These are phyloP conservation scores for Hyphodiscus sp. DNA, from an alignment of 2,329 filamentous ascomycete genomes.

Conservation along the genomic window DNA sequence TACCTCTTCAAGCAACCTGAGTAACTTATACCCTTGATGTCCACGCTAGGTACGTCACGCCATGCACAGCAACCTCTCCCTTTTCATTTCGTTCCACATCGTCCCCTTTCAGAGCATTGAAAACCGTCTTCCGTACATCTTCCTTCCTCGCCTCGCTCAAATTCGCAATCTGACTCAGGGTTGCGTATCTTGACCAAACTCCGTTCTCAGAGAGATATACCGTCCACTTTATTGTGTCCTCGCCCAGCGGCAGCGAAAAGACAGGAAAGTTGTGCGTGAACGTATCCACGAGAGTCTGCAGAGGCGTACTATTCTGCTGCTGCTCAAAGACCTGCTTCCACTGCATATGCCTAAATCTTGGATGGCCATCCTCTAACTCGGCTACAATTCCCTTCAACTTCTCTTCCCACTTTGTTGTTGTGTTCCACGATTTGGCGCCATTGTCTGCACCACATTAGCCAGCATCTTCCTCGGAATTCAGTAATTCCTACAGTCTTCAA, in stretches of 20 bases:
- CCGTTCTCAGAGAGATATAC: conserved; percentile 51
- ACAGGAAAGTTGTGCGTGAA: conserved; percentile 35
- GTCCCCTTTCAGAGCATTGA: conserved; percentile 44
- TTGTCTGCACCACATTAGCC: conserved; percentile 45
- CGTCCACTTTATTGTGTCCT: conserved; percentile 50
- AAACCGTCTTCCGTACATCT: conserved; percentile 43
- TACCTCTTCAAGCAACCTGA: neutral
- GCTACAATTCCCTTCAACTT: conserved; percentile 53
- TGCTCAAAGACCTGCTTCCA: conserved; percentile 61
- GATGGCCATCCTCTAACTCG: conserved; percentile 48
- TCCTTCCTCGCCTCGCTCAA: conserved; percentile 43
- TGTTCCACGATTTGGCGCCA: conserved; percentile 48
- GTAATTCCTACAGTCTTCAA: conserved; percentile 56
- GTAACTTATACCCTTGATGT: conserved; percentile 38
- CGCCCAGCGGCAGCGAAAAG: conserved; percentile 57
- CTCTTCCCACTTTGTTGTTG: conserved; percentile 54
- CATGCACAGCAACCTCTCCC: conserved; percentile 59
- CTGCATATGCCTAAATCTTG: conserved; percentile 57
- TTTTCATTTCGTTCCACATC: conserved; percentile 53
- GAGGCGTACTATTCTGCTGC: conserved; percentile 45
- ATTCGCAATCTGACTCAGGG: conserved; percentile 61
- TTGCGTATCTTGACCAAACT: conserved; percentile 58
- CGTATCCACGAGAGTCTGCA: conserved; percentile 43
- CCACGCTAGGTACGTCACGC: conserved; percentile 58
- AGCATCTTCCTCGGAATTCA: neutral